These are phyloP conservation scores for Cucurbita maxima DNA, from an alignment of 306 rosid genomes.

Conservation along the genomic window DNA sequence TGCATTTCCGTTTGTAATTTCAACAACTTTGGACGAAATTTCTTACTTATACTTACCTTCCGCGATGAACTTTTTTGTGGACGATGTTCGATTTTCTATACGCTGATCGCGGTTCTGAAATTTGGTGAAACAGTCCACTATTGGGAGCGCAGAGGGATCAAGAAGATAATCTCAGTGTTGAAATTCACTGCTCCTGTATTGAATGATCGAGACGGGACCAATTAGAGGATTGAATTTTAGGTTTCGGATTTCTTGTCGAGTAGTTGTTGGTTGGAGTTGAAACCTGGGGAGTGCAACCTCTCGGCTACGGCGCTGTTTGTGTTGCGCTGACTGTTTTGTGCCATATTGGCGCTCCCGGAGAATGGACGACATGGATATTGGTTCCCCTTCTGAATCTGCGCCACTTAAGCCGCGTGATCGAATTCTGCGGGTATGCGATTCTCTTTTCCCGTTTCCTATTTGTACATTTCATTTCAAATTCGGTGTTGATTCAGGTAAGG, in stretches of 20 bases:
- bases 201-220: neutral
- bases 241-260: neutral
- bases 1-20: neutral
- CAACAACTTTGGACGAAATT: neutral
- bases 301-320: conserved; percentile 34
- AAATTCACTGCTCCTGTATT: neutral
- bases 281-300: conserved; percentile 54
- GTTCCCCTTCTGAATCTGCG: conserved; percentile 28
- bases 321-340: conserved; percentile 34
- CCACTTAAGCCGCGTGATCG: conserved; percentile 52
- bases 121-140: neutral
- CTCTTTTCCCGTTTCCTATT: neutral
- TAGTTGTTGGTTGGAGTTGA: conserved; percentile 8
- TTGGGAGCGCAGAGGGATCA: neutral
- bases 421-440: conserved; percentile 36
- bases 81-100: neutral
- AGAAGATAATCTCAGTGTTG: neutral
- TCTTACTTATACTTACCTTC: neutral
- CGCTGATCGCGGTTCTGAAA: neutral
- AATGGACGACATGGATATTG: conserved; percentile 59
- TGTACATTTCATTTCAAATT: neutral
- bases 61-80: neutral
- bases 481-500: neutral
- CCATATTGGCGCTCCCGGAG: conserved; percentile 34
- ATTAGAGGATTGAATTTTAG: conserved; percentile 1